Conservation (phyloP, 1,139 yeast genomes). For the Pichia sp. region DNA sequence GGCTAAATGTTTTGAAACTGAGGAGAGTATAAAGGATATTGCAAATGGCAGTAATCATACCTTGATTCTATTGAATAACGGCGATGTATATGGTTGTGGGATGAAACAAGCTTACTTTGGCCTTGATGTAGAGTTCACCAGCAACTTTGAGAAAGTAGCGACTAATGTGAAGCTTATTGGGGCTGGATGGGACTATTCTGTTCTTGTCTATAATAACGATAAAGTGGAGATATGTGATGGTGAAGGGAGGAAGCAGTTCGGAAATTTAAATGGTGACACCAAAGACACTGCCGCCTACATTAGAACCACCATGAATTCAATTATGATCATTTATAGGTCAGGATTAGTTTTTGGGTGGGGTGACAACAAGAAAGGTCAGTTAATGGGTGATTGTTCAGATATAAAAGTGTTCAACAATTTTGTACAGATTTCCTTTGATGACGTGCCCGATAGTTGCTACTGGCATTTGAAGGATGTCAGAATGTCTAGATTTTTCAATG, state of each 20-base stretch:
- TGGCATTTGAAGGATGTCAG: slow-evolving; percentile 20
- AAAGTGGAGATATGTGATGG: neutral
- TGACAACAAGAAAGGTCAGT: slow-evolving; percentile 66
- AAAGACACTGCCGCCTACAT: neutral
- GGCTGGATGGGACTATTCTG: slow-evolving; percentile 76
- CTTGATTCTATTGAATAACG: slow-evolving; percentile 45
- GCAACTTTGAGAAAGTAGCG: slow-evolving; percentile 1
- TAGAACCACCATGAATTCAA: slow-evolving; percentile 48
- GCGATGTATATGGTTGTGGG: slow-evolving; percentile 54
- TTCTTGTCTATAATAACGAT: neutral
- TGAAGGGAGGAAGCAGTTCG: neutral
- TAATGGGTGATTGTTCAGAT: slow-evolving; percentile 29
- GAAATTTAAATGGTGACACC: neutral
- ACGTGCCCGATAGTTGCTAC: slow-evolving; percentile 7
- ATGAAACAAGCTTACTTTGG: slow-evolving; percentile 2
- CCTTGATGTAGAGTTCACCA: neutral
- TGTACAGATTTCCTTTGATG: slow-evolving; percentile 18
- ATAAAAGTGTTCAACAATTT: slow-evolving; percentile 21
- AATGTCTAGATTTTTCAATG: slow-evolving; percentile 43
- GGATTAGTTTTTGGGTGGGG: slow-evolving; percentile 75
- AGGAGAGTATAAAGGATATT: slow-evolving; percentile 33
- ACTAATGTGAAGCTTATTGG: slow-evolving; percentile 36
- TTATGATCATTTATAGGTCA: slow-evolving; percentile 32
- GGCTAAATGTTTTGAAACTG: slow-evolving; percentile 22
- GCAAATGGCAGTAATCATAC: slow-evolving; percentile 90